Conservation (phyloP, 345 rosid species). For the Bruguiera gymnorhiza region DNA sequence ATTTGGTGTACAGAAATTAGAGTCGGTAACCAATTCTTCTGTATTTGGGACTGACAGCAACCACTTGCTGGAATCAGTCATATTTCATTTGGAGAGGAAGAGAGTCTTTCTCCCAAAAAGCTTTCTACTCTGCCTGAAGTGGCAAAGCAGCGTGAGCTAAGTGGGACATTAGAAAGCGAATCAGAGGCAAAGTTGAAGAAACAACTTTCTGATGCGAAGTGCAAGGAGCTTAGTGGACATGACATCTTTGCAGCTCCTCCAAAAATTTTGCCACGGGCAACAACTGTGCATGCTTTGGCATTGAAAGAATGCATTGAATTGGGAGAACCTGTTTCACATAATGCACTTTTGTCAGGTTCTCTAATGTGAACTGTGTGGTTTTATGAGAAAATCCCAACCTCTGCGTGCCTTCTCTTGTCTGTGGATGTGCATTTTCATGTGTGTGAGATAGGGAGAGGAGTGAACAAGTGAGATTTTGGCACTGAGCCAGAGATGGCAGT, state of each 20-base stretch:
- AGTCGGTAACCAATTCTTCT: no score
- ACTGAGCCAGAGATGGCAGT: neutral
- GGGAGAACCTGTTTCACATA: conserved; percentile 49
- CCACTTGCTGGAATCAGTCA: no score
- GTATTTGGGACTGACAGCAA: no score
- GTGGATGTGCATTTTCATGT: neutral
- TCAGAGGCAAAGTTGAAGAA: no score
- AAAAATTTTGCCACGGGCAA: conserved; percentile 76
- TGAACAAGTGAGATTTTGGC: no score
- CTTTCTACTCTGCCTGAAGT: no score
- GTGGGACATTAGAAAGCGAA: conserved; percentile 72
- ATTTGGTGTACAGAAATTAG: no score
- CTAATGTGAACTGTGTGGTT: conserved; percentile 20
- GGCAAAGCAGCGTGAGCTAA: conserved; percentile 86
- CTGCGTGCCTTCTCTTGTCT: neutral
- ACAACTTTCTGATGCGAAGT: conserved; percentile 82
- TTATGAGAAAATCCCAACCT: neutral
- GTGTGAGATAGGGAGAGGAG: no score
- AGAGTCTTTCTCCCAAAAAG: no score
- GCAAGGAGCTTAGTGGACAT: conserved; percentile 85
- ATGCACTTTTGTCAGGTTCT: conserved; percentile 30
- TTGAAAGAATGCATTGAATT: conserved; percentile 21
- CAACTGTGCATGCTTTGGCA: conserved; percentile 58
- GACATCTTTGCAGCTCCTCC: conserved; percentile 97
- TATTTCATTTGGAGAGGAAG: no score